A percentile compares a stretch with the other conserved stretches of the same genome.
Conservation (phyloP, 768 basidiomycete genomes). For the Lactarius indigo region DNA sequence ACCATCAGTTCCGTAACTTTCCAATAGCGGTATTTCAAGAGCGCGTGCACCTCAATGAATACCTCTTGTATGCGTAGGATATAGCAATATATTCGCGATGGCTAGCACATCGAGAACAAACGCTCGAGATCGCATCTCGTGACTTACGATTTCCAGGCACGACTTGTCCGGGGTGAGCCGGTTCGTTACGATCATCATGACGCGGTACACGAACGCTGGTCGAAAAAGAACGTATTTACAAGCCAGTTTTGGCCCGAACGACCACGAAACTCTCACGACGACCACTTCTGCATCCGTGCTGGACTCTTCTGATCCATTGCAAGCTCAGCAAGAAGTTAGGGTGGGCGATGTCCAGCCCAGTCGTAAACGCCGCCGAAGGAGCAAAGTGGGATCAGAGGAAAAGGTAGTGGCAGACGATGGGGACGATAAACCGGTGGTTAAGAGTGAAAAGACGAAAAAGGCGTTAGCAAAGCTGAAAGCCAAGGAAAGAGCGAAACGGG, state of each 20-base stretch:
- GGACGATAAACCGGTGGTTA: conserved; percentile 27
- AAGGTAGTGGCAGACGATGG: conserved; percentile 14
- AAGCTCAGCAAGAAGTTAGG: conserved; percentile 11
- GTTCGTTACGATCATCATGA: conserved; percentile 43
- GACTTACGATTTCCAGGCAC: neutral
- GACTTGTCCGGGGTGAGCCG: neutral
- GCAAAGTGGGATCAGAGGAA: conserved; percentile 39
- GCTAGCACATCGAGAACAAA: too few species aligned
- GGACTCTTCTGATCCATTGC: conserved; percentile 5
- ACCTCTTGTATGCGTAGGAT: neutral
- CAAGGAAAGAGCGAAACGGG: conserved; percentile 28
- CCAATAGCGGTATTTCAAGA: neutral
- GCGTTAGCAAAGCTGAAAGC: conserved; percentile 32
- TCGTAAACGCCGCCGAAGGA: conserved; percentile 51
- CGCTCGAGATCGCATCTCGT: neutral
- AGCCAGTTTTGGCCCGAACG: conserved; percentile 46
- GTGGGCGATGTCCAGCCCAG: conserved; percentile 50
- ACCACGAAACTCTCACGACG: conserved; percentile 22
- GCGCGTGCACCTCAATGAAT: neutral
- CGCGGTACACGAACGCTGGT: conserved; percentile 70
- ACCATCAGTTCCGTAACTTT: neutral
- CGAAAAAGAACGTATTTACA: conserved; percentile 69
- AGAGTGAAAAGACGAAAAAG: conserved; percentile 32
- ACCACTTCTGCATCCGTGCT: conserved; percentile 19
- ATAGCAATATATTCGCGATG: too few species aligned